Evolutionary conservation across 148 eudicot species (phyloP).

Genomic region (Vaccinium corymbosum): DNA sequence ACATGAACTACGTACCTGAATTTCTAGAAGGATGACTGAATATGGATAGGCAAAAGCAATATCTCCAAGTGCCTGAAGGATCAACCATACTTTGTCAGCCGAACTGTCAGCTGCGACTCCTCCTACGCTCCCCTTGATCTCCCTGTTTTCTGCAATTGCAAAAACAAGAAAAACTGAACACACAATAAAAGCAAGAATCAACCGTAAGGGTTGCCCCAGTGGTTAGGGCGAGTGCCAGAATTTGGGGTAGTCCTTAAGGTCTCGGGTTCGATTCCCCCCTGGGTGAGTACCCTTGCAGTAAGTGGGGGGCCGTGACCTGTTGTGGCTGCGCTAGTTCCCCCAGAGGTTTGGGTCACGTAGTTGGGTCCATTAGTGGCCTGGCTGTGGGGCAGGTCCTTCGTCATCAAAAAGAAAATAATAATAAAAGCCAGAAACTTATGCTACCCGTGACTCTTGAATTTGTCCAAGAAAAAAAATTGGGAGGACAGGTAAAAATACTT

Average conservation of each 20-base stretch:
- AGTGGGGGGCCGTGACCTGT: no score
- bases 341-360: no score
- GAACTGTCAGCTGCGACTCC: constrained; percentile 36
- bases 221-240: no score
- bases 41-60: constrained; percentile 57
- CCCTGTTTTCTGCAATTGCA: constrained; percentile 36
- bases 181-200: no score
- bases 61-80: constrained; percentile 62
- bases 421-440: not conserved
- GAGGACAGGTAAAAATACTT: not conserved
- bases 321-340: no score
- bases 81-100: constrained; percentile 34
- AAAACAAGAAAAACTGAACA: not conserved
- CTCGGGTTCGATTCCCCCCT: no score
- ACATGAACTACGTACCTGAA: constrained; percentile 22
- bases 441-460: not conserved
- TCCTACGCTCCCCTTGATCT: constrained; percentile 45
- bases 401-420: no score
- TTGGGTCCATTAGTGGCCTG: no score
- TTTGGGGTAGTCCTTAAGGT: no score
- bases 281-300: no score
- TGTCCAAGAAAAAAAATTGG: not conserved
- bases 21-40: constrained; percentile 40
- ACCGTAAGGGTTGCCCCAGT: no score
- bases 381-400: no score